These are phyloP conservation scores for Pseudogymnoascus verrucosus DNA, from an alignment of 2,329 filamentous ascomycete species.

Conservation along the genomic window DNA sequence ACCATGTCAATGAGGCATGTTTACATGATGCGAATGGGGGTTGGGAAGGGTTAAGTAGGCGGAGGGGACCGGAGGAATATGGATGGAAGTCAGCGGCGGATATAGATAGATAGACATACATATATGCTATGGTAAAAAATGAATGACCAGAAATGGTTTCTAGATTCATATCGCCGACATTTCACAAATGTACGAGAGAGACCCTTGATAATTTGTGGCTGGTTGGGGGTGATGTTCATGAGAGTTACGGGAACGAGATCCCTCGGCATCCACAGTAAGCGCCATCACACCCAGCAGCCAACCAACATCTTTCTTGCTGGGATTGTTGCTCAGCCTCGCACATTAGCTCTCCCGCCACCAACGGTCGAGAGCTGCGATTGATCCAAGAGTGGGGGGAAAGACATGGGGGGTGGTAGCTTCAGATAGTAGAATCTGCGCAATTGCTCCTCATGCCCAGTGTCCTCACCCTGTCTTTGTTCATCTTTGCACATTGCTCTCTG, in stretches of 20 bases:
- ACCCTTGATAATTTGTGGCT: neutral
- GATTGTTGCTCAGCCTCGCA: neutral
- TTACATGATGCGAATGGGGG: neutral
- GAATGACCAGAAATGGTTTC: neutral
- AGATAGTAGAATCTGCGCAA: neutral
- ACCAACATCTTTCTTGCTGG: neutral
- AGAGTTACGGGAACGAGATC: conserved; percentile 1
- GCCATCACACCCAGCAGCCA: neutral
- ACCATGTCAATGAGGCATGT: conserved; percentile 8
- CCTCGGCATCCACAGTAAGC: conserved; percentile 7
- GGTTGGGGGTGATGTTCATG: conserved; percentile 1
- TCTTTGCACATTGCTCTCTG: neutral
- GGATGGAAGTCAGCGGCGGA: neutral
- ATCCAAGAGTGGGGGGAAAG: neutral
- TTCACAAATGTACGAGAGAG: neutral
- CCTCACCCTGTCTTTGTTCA: neutral
- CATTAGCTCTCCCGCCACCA: conserved; percentile 2
- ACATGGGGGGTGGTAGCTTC: conserved; percentile 4
- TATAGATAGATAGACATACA: conserved; percentile 5
- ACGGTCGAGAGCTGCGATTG: neutral
- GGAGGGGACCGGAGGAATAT: neutral
- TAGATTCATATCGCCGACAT: neutral
- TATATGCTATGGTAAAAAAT: conserved; percentile 2
- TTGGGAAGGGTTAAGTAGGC: neutral
- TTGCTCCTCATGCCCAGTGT: neutral